These are phyloP conservation scores for Tilletia indica DNA, from an alignment of 1,284 basidiomycete species.

Conservation along the genomic window DNA sequence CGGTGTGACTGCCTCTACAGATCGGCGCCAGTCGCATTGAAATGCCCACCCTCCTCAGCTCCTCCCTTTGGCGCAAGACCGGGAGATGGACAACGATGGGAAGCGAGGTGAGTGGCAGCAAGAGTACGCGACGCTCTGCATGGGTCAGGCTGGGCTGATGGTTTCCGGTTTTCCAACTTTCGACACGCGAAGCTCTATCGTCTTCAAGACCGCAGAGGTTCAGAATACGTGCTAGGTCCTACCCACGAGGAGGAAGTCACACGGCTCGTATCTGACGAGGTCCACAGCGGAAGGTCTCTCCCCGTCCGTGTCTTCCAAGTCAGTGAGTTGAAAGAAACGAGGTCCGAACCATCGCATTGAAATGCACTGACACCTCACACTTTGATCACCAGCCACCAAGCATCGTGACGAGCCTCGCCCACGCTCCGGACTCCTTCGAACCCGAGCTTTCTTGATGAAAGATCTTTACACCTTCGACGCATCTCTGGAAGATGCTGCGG, in stretches of 20 bases:
- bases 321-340: conserved; percentile 18
- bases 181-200: conserved; percentile 41
- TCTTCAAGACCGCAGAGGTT: conserved; percentile 47
- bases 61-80: conserved; percentile 50
- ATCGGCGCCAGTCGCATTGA: conserved; percentile 50
- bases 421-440: conserved; percentile 54
- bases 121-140: too few relatives aligned
- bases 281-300: conserved; percentile 44
- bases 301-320: conserved; percentile 56
- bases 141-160: neutral
- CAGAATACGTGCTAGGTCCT: conserved; percentile 54
- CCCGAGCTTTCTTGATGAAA: conserved; percentile 57
- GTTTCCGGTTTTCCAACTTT: neutral
- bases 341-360: neutral
- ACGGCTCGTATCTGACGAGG: conserved; percentile 45
- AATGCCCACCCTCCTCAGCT: conserved; percentile 52
- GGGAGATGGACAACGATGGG: conserved; percentile 50
- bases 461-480: conserved; percentile 57
- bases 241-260: conserved; percentile 58
- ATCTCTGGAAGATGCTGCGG: conserved; percentile 23
- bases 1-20: neutral
- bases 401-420: conserved; percentile 57
- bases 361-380: neutral
- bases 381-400: conserved; percentile 42
- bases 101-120: conserved; percentile 33